These are phyloP conservation scores for Colletotrichum nymphaeae DNA, from an alignment of 2,329 filamentous ascomycete species.

Conservation along the genomic window DNA sequence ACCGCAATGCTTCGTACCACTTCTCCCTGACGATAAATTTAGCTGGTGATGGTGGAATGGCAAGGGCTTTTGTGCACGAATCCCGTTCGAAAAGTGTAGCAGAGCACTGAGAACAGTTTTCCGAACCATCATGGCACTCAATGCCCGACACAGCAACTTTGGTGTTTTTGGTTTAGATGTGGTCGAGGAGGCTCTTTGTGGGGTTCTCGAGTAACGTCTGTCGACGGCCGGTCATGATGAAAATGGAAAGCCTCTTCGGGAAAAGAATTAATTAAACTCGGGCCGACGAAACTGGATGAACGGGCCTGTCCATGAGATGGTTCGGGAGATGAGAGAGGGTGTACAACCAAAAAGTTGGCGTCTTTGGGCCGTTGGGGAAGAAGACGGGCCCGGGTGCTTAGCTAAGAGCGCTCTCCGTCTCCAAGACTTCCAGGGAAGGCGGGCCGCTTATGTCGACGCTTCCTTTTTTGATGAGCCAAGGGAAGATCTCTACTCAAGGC, in stretches of 20 bases:
- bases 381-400: conserved; percentile 3
- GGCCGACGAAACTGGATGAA: conserved; percentile 6
- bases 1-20: neutral
- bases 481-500: too few species aligned
- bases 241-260: neutral
- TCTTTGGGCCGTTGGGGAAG: conserved; percentile 1
- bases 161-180: neutral
- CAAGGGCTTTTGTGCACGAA: neutral
- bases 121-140: too few species aligned
- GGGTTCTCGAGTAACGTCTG: conserved; percentile 19
- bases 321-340: neutral
- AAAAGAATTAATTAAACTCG: conserved; percentile 18
- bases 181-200: conserved; percentile 28
- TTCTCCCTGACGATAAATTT: neutral
- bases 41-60: neutral
- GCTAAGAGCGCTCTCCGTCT: neutral
- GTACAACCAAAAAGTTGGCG: neutral
- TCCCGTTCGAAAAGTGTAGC: neutral
- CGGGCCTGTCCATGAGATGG: conserved; percentile 4
- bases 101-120: neutral
- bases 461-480: neutral
- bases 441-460: neutral
- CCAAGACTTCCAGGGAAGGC: neutral
- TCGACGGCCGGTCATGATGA: neutral
- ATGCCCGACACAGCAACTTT: neutral